These are phyloP conservation scores for Trebouxia sp. DNA, from an alignment of 139 green algal genomes.

Conservation along the genomic window DNA sequence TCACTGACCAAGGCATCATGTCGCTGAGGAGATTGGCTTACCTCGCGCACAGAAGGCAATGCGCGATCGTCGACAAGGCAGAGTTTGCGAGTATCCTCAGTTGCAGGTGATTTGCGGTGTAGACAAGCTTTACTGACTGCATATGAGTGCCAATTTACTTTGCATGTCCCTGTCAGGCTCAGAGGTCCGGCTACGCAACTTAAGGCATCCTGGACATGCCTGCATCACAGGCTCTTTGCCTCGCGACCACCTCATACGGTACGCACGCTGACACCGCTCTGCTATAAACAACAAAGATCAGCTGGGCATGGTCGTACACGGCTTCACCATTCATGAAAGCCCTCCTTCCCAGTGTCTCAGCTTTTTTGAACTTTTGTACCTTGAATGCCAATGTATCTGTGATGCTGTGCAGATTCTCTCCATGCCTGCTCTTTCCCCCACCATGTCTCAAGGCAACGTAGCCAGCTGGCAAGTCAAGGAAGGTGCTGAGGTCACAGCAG, in stretches of 20 bases:
- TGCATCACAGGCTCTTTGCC: constrained; percentile 19
- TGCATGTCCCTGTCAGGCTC: too few relatives aligned
- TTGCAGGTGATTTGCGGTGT: too few relatives aligned
- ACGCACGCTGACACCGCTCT: not conserved
- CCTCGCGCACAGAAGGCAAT: not conserved
- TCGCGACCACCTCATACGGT: constrained; percentile 5
- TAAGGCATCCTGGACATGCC: not conserved
- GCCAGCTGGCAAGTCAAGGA: constrained; percentile 68
- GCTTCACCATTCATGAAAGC: too few relatives aligned
- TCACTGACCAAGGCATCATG: not conserved
- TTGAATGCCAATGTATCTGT: not conserved
- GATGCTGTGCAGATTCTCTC: constrained; percentile 53
- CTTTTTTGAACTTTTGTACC: not conserved
- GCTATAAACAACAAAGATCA: too few relatives aligned
- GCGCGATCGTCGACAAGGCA: not conserved
- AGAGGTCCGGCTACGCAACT: too few relatives aligned
- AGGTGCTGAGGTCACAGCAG: constrained; percentile 71
- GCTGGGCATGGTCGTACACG: too few relatives aligned
- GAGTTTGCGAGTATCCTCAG: not conserved
- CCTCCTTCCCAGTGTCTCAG: too few relatives aligned
- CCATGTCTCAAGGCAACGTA: constrained; percentile 83
- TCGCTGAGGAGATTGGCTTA: not conserved
- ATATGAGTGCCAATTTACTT: too few relatives aligned
- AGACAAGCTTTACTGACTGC: too few relatives aligned
- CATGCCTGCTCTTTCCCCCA: constrained; percentile 92